Evolutionary conservation across 2,329 filamentous ascomycete species (phyloP).

Genomic region (Colletotrichum liriopes): DNA sequence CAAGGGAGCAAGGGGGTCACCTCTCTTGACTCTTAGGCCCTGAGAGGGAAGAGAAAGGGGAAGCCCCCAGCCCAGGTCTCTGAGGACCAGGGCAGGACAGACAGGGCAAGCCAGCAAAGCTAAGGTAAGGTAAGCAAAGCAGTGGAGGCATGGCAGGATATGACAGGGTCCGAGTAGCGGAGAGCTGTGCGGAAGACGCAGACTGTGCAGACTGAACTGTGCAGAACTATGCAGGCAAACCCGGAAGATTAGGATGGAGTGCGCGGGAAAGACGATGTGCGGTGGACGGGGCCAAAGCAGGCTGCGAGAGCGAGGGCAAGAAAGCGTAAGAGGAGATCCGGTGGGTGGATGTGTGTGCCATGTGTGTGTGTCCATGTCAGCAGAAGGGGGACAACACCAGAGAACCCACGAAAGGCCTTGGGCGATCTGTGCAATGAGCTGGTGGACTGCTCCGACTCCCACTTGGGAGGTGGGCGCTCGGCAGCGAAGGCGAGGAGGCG

Average conservation of each 20-base stretch:
- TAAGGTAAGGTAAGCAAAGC: constrained; percentile 29
- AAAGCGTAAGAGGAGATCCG: constrained; percentile 10
- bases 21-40: constrained; percentile 22
- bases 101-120: constrained; percentile 31
- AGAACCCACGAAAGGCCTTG: constrained; percentile 9
- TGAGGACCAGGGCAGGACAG: constrained; percentile 28
- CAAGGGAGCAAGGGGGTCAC: constrained; percentile 43
- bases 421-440: constrained; percentile 10
- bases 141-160: constrained; percentile 15
- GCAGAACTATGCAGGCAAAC: not conserved
- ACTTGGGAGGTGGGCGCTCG: not conserved
- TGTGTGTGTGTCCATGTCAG: constrained; percentile 4
- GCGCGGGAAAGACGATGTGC: constrained; percentile 1
- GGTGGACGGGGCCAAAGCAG: constrained; percentile 13
- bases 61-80: constrained; percentile 23
- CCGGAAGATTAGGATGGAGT: not conserved
- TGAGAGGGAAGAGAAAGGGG: constrained; percentile 40
- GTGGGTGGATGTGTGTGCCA: constrained; percentile 3
- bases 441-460: not conserved
- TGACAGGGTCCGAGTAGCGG: constrained; percentile 17
- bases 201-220: constrained; percentile 3
- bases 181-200: not conserved
- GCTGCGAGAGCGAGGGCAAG: constrained; percentile 7
- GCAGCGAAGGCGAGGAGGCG: not conserved
- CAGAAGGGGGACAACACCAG: constrained; percentile 9